These are phyloP conservation scores for Aureobasidium musti DNA, from an alignment of 2,329 filamentous ascomycete species.

Conservation along the genomic window DNA sequence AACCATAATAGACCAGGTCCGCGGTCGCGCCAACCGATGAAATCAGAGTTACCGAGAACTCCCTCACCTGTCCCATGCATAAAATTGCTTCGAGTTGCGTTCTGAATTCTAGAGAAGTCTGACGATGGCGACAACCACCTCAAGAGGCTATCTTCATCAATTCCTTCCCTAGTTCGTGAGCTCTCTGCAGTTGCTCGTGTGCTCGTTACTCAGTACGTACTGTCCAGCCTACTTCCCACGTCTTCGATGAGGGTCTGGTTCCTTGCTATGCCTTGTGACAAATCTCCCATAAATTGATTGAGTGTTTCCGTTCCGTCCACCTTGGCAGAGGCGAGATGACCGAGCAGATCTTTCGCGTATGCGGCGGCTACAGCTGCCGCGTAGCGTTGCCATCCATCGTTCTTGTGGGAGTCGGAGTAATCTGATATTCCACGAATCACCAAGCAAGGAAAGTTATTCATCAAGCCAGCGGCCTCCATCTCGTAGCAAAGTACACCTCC, in stretches of 20 bases:
- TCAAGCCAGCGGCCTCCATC: conserved; percentile 37
- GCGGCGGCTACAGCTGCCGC: conserved; percentile 34
- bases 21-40: background rate
- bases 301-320: background rate
- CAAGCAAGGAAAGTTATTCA: conserved; percentile 34
- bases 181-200: background rate
- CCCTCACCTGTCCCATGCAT: too few species aligned
- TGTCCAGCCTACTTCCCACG: too few species aligned
- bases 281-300: background rate
- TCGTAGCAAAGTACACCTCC: conserved; percentile 34
- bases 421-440: conserved; percentile 36
- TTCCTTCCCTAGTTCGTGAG: too few species aligned
- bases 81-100: background rate
- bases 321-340: background rate
- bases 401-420: conserved; percentile 37
- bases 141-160: background rate
- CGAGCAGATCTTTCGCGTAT: conserved; percentile 34
- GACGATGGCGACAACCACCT: background rate
- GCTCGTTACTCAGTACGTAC: background rate
- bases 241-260: background rate
- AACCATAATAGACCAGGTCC: too few species aligned
- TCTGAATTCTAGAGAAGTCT: background rate
- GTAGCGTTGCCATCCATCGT: conserved; percentile 34
- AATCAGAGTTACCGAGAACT: too few species aligned
- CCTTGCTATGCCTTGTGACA: background rate